phyloP scores from a whole-genome alignment of 352 stramenopile species.

The Globisporangium nagaii region DNA sequence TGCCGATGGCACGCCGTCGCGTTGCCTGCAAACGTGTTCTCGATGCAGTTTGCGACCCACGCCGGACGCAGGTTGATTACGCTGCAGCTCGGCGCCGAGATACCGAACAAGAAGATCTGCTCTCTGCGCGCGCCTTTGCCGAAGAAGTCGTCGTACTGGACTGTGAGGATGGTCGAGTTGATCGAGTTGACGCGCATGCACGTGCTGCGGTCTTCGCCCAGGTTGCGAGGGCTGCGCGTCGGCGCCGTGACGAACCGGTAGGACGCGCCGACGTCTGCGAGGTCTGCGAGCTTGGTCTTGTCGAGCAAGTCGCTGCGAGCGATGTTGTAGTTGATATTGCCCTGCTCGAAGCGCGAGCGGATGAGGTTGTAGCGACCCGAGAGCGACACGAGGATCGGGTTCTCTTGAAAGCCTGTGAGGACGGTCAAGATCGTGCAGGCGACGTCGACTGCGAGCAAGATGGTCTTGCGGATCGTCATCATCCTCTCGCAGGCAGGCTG shows the following conservation, averaged over 20 bases:
- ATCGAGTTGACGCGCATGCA: conserved; percentile 39
- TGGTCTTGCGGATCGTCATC: not conserved
- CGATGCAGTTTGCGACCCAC: conserved; percentile 28
- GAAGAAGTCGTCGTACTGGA: conserved; percentile 40
- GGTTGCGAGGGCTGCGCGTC: conserved; percentile 20
- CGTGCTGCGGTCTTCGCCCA: conserved; percentile 31
- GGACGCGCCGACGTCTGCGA: not conserved
- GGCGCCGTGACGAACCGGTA: conserved; percentile 18
- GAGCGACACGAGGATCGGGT: conserved; percentile 13
- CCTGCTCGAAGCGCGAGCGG: conserved; percentile 12
- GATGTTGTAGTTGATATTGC: conserved; percentile 25
- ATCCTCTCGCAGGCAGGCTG: no score
- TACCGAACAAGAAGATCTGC: conserved; percentile 32
- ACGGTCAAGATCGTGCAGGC: conserved; percentile 20
- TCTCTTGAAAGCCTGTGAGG: conserved; percentile 23
- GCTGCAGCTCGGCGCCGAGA: conserved; percentile 32
- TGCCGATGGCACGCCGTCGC: conserved; percentile 27
- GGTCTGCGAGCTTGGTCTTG: conserved; percentile 4
- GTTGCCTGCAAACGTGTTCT: conserved; percentile 8
- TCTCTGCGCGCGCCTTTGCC: conserved; percentile 23
- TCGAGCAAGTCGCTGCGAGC: conserved; percentile 12
- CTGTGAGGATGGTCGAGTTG: conserved; percentile 20
- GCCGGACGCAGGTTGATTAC: conserved; percentile 26
- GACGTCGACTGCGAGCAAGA: conserved; percentile 14
- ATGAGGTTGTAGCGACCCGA: conserved; percentile 11